Evolutionary conservation across 176 grass and related monocot species (phyloP), one percentile per base, ranked within the genome.

Genomic region (Miscanthus lutarioriparius): DNA sequence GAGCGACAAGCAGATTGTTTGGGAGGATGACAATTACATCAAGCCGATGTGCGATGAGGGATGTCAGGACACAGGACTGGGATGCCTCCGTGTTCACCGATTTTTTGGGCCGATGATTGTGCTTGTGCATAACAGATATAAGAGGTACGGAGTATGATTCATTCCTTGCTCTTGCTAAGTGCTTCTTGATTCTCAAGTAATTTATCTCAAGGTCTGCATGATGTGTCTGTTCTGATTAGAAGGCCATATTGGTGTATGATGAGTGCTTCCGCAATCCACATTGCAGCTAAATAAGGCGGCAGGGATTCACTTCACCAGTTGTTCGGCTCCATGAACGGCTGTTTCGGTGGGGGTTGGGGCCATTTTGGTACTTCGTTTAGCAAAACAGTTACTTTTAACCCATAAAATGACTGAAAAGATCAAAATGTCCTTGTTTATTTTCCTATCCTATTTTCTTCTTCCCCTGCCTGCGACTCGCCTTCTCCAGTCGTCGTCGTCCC

Each of bases 21-120:
- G 96, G 96, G 76, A 95, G 89, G 96, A 98, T 38, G 96, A 95
- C 72, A 83, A 95, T 53, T 95, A 87, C 82, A 98, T 95, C 53
- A 86, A 40, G 58, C 93, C 91, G 7, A 83, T 98, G 44, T 87
- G 77, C 91, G 7, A 83, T 98, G 44, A 88, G 77, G 58, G 93
- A 98, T 71, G 74, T 98, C 64, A 93, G 68, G 77, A 88, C 89
- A 19, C 78, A 80, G 72, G 93, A 98, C 8, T 98, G 96, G 96
- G 96, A 98, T 16, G 83, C 88, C 10, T 89, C 89, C 1, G 96
- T 98, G 74, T 98, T 95, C 80, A 88, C 85, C 0, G 87, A 98
- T 61, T 98, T 61, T 98, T 98, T 15, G 94, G 92, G 10, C 96
- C 96, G 4, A 65, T 98, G 84, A 64, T 98, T 48, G 92, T 98